These are phyloP conservation scores for Trichoderma simmonsii DNA, from an alignment of 2,329 filamentous ascomycete species.

Conservation along the genomic window DNA sequence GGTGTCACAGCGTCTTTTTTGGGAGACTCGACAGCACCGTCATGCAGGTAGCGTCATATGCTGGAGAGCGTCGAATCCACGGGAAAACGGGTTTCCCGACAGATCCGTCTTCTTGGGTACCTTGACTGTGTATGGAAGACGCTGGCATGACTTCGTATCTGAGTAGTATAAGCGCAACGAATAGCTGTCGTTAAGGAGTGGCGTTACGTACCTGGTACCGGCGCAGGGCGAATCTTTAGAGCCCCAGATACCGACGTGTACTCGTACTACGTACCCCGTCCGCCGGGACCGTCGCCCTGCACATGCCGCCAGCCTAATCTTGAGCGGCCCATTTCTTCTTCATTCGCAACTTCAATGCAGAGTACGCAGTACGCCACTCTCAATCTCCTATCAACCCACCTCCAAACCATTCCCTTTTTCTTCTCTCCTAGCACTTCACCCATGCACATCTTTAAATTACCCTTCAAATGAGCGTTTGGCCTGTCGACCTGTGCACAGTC, in stretches of 20 bases:
- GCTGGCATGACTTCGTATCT: background rate
- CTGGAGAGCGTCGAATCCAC: background rate
- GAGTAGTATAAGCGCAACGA: background rate
- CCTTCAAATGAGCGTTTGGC: constrained; percentile 9
- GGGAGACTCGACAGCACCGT: background rate
- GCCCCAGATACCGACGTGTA: background rate
- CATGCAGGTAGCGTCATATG: background rate
- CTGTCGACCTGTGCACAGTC: background rate
- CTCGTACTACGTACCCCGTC: background rate
- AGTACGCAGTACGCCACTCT: background rate
- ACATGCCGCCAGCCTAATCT: background rate
- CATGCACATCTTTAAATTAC: constrained; percentile 3
- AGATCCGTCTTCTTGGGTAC: background rate
- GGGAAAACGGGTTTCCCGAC: background rate
- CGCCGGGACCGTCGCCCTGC: background rate
- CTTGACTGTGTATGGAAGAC: background rate
- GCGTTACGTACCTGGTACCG: background rate
- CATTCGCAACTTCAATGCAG: background rate
- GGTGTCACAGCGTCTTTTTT: background rate
- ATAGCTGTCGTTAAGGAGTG: background rate
- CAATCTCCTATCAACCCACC: background rate
- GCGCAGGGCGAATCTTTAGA: background rate
- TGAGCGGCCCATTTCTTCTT: background rate
- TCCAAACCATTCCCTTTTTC: background rate
- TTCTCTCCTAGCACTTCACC: background rate